phyloP scores from a whole-genome alignment of 1,139 yeast genomes.

The Groenewaldozyma auringiensis region DNA sequence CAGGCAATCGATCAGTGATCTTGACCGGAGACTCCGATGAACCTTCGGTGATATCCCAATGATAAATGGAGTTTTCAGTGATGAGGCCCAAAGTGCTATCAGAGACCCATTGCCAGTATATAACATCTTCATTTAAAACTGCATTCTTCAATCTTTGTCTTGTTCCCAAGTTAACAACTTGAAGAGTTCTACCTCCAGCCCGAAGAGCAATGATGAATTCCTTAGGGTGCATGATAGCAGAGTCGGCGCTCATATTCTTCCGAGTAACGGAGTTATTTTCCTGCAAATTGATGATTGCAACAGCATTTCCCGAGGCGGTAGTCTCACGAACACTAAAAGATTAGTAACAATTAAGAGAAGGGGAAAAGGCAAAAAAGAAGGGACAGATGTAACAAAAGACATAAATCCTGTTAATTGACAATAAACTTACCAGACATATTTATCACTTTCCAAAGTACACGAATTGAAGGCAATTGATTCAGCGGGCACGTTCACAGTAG shows the following conservation, averaged over 20 bases:
- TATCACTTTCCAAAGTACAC: conserved; percentile 89
- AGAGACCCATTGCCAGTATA: conserved; percentile 92
- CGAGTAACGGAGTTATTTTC: conserved; percentile 68
- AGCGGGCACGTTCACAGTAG: conserved; percentile 76
- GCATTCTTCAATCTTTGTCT: conserved; percentile 87
- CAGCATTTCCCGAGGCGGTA: conserved; percentile 64
- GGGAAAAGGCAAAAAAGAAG: too few relatives aligned
- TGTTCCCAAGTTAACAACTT: conserved; percentile 81
- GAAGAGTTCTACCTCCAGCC: conserved; percentile 94
- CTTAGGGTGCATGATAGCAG: conserved; percentile 91
- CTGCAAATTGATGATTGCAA: conserved; percentile 81
- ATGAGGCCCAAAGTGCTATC: conserved; percentile 72
- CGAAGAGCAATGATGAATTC: conserved; percentile 85
- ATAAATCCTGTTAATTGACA: too few relatives aligned
- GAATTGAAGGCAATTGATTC: conserved; percentile 85
- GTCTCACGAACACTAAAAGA: conserved; percentile 66
- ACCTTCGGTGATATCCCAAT: conserved; percentile 83
- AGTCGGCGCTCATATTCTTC: conserved; percentile 95
- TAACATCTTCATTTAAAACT: conserved; percentile 80
- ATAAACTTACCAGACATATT: conserved; percentile 50
- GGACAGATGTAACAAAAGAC: too few relatives aligned
- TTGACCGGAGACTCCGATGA: conserved; percentile 63
- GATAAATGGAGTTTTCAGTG: conserved; percentile 65
- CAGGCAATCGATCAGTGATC: conserved; percentile 77
- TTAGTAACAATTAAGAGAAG: background rate